Evolutionary conservation across 768 basidiomycete genomes (phyloP).

Genomic region (Nidularia pulvinata): DNA sequence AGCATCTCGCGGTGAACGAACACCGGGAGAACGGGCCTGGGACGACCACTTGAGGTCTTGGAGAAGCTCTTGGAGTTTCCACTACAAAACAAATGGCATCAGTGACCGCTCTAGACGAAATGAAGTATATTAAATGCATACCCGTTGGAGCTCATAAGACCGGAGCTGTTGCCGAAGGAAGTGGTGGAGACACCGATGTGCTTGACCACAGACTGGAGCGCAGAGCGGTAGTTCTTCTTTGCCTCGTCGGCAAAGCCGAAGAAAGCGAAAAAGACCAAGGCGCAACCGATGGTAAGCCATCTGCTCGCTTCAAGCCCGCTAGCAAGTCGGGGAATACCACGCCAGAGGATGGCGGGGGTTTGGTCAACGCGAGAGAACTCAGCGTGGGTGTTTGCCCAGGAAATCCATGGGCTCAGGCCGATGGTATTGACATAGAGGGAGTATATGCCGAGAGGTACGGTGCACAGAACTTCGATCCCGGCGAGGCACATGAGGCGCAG

Average conservation of each 20-base stretch:
- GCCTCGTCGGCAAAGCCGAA: constrained; percentile 17
- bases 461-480: constrained; percentile 41
- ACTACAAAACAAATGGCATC: constrained; percentile 8
- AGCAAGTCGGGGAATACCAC: constrained; percentile 12
- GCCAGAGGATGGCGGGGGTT: constrained; percentile 43
- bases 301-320: constrained; percentile 39
- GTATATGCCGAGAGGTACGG: constrained; percentile 40
- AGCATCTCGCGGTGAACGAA: constrained; percentile 42
- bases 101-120: background rate
- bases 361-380: constrained; percentile 43
- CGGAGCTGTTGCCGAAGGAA: constrained; percentile 13
- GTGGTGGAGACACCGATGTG: constrained; percentile 25
- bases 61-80: constrained; percentile 17
- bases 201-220: constrained; percentile 34
- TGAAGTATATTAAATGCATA: constrained; percentile 8
- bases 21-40: constrained; percentile 37
- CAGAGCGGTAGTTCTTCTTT: constrained; percentile 19
- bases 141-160: constrained; percentile 21
- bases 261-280: constrained; percentile 12
- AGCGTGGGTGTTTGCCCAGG: constrained; percentile 50
- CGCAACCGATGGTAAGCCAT: constrained; percentile 38
- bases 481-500: constrained; percentile 60
- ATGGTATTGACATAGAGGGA: constrained; percentile 33
- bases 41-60: constrained; percentile 17
- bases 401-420: constrained; percentile 38